Conservation (phyloP, 2,329 filamentous ascomycete species). For the Claviceps citrina region DNA sequence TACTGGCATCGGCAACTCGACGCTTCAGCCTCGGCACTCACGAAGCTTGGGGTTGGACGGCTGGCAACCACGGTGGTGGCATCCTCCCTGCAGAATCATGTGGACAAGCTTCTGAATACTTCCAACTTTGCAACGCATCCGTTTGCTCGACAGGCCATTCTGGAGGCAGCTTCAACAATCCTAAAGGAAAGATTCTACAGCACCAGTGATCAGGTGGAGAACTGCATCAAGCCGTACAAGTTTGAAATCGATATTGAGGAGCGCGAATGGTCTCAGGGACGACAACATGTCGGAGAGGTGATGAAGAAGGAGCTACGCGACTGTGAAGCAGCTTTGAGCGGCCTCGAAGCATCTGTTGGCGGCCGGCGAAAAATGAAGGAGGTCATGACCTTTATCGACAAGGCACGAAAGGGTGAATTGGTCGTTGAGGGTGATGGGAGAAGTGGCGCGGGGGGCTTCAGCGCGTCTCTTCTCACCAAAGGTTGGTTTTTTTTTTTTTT, state of each 20-base stretch:
- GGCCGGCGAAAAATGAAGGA: slow-evolving; percentile 75
- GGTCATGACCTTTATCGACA: slow-evolving; percentile 82
- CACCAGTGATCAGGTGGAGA: slow-evolving; percentile 94
- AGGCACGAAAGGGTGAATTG: slow-evolving; percentile 72
- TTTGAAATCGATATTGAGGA: slow-evolving; percentile 93
- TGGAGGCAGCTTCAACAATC: slow-evolving; percentile 76
- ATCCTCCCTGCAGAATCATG: slow-evolving; percentile 67
- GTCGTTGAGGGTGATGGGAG: slow-evolving; percentile 68
- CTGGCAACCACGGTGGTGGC: slow-evolving; percentile 86
- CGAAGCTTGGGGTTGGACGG: slow-evolving; percentile 84
- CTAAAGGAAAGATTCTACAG: slow-evolving; percentile 91
- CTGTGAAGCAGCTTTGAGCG: slow-evolving; percentile 63
- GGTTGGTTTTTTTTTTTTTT: slow-evolving; percentile 47
- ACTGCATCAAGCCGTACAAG: slow-evolving; percentile 98
- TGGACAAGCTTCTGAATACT: slow-evolving; percentile 61
- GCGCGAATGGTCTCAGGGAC: slow-evolving; percentile 69
- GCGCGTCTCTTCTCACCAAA: slow-evolving; percentile 65
- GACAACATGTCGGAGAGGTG: slow-evolving; percentile 65
- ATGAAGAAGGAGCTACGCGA: slow-evolving; percentile 79
- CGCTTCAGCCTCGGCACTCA: slow-evolving; percentile 75
- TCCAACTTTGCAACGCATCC: slow-evolving; percentile 85
- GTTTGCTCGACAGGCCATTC: slow-evolving; percentile 84
- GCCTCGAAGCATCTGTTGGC: slow-evolving; percentile 62
- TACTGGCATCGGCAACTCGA: slow-evolving; percentile 95
- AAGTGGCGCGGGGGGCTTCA: slow-evolving; percentile 86